These are phyloP conservation scores for Colletotrichum australisinense DNA, from an alignment of 2,329 filamentous ascomycete species.

Conservation along the genomic window DNA sequence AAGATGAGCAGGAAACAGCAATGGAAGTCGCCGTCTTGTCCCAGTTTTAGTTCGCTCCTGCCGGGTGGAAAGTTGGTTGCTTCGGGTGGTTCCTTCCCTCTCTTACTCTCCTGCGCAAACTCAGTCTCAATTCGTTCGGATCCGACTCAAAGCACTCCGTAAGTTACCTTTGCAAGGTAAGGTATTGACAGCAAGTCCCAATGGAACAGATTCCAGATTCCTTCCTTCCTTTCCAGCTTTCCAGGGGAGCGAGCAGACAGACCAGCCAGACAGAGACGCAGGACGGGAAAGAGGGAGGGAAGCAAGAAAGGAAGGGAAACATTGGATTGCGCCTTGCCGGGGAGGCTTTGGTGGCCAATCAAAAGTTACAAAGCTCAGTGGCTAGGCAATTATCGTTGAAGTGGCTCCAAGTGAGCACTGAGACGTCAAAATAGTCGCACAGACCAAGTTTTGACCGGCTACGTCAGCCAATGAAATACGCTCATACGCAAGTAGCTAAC, in stretches of 20 bases:
- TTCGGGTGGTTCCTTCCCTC: not conserved
- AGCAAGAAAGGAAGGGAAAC: constrained; percentile 26
- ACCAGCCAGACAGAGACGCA: not conserved
- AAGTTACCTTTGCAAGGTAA: too few relatives aligned
- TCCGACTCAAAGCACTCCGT: not conserved
- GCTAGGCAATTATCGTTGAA: constrained; percentile 27
- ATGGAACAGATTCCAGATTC: constrained; percentile 3
- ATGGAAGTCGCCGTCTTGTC: constrained; percentile 23
- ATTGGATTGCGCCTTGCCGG: constrained; percentile 24
- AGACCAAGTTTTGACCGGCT: constrained; percentile 12
- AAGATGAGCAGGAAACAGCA: constrained; percentile 3
- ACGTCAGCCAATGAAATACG: constrained; percentile 16
- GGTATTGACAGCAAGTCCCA: not conserved
- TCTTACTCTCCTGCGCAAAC: not conserved
- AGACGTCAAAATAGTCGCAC: constrained; percentile 36
- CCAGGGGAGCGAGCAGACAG: constrained; percentile 4
- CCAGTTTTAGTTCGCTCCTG: constrained; percentile 16
- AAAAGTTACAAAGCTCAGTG: constrained; percentile 5
- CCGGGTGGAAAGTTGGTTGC: not conserved
- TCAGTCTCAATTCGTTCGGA: not conserved
- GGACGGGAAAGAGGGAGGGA: constrained; percentile 16
- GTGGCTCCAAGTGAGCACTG: constrained; percentile 10
- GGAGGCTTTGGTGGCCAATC: constrained; percentile 1
- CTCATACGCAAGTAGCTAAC: not conserved
- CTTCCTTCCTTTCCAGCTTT: too few relatives aligned